phyloP scores from a whole-genome alignment of 2,329 filamentous ascomycete genomes.

The Epichloe hybrida region DNA sequence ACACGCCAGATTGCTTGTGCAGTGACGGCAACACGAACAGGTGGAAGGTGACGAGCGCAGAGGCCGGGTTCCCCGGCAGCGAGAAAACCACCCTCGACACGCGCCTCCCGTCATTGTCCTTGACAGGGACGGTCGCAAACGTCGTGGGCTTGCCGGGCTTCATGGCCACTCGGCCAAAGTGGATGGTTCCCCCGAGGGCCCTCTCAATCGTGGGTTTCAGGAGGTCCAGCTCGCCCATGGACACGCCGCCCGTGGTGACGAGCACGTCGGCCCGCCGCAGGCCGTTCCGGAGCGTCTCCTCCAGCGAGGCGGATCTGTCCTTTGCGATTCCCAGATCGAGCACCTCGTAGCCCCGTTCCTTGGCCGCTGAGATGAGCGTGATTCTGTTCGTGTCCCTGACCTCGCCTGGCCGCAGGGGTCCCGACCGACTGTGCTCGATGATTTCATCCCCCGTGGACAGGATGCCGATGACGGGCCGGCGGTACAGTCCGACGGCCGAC shows the following conservation, averaged over 20 bases:
- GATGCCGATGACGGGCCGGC: slow-evolving; percentile 67
- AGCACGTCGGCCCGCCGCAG: slow-evolving; percentile 66
- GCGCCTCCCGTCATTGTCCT: slow-evolving; percentile 43
- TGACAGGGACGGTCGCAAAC: slow-evolving; percentile 73
- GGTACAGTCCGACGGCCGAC: slow-evolving; percentile 56
- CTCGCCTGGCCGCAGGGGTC: slow-evolving; percentile 58
- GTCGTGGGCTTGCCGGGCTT: slow-evolving; percentile 97
- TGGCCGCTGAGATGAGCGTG: slow-evolving; percentile 66
- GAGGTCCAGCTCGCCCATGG: slow-evolving; percentile 94
- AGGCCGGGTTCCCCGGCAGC: slow-evolving; percentile 86
- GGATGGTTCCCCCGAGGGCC: slow-evolving; percentile 81
- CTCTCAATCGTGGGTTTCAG: slow-evolving; percentile 94
- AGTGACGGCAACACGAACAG: slow-evolving; percentile 84
- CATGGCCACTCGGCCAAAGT: slow-evolving; percentile 93
- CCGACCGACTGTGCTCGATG: slow-evolving; percentile 54
- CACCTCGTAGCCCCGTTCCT: slow-evolving; percentile 61
- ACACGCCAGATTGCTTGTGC: slow-evolving; percentile 60
- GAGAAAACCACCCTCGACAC: slow-evolving; percentile 67
- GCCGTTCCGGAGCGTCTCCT: slow-evolving; percentile 61
- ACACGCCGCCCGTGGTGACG: slow-evolving; percentile 87
- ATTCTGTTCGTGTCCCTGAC: slow-evolving; percentile 90
- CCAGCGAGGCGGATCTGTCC: slow-evolving; percentile 60
- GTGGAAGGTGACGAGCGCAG: slow-evolving; percentile 83
- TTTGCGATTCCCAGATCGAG: slow-evolving; percentile 77
- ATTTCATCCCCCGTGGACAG: slow-evolving; percentile 94